Base-by-base conservation (phyloP, 2,329 filamentous ascomycete species). In the Stachybotrys chlorohalonatus region DNA sequence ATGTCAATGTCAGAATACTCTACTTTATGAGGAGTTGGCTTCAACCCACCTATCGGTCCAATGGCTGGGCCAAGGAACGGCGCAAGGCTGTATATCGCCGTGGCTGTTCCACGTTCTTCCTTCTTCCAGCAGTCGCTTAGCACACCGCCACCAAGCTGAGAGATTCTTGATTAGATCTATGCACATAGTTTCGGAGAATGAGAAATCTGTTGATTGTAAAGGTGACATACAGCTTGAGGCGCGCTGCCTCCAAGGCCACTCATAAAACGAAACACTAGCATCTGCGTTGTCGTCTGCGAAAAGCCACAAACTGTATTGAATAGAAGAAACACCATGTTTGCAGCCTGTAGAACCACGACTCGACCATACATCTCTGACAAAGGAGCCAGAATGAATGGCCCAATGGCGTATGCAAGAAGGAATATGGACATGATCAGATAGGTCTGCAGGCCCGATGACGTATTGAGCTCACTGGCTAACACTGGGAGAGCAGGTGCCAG, bases 381-480 rank as follows among this genome's bases (percentile, higher is more conserved):
- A 0, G 81, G 80, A 0, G 74, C 78, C 24, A 79, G 70, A 11
- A 81, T 55, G 11, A 81, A 71, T 0, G 79, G 79, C 0, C 79
- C 80, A 31, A 81, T 69, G 11, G 76, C 77, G 49, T 78, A 78
- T 52, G 81, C 81, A 0, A 84, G 73, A 4, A 86, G 73, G 64
- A 83, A 83, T 45, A 86, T 75, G 1, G 81, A 82, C 53, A 85
- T 73, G 58, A 82, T 73, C 51, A 85, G 77, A 5, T 46, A 81
- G 54, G 63, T 75, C 47, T 74, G 66, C 31, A 79, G 69, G 5
- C 62, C 67, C 7, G 69, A 69, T 1, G 62, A 64, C 52, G 80
- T 75, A 30, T 72, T 55, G 39, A 81, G 68, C 15, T 81, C 75
- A 1, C 65, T 61, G 1, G 70, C 70, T 17, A 82, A 70, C 6